Base-by-base conservation (phyloP, 2,329 filamentous ascomycete species). In the Lachnellula cervina region DNA sequence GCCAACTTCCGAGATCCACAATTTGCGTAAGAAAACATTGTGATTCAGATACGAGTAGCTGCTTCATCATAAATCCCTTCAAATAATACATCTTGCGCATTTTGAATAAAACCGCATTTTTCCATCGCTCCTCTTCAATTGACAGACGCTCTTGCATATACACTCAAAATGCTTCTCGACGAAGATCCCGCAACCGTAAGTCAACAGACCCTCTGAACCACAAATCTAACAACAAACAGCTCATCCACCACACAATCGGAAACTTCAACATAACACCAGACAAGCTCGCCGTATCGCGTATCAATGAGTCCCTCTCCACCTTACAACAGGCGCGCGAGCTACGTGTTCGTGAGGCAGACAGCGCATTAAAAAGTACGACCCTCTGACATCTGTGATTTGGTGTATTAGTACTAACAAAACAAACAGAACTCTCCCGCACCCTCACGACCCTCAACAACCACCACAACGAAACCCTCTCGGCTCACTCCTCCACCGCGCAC, bases 241-340 rank as follows among this genome's bases (percentile, higher is more conserved):
- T 97, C 69, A 96, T 99, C 75, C 82, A 87, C 70, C 88, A 95
- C 76, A 96, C 92, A 43, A 88, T 95, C 68, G 81, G 86, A 66
- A 96, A 97, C 79, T 99, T 99, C 84, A 94, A 96, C 77, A 96
- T 93, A 68, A 79, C 83, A 19, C 90, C 90, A 11, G 94, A 99
- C 79, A 94, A 91, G 69, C 78, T 84, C 62, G 89, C 89, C 59
- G 83, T 97, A 19, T 79, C 86, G 19, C 90, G 94, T 69, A 88
- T 97, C 70, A 84, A 84, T 71, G 89, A 92, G 71, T 93, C 90
- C 1, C 81, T 97, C 51, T 82, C 84, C 8, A 89, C 89, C 0
- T 84, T 99, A n/a, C 83, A 89, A 65, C 85, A 91, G 69, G 89
- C 90, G 57, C 91, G 94, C 69, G 83, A 89, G 57, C 79, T 90